These are phyloP conservation scores for Boehmeria nivea DNA, from an alignment of 306 rosid genomes.

Conservation along the genomic window DNA sequence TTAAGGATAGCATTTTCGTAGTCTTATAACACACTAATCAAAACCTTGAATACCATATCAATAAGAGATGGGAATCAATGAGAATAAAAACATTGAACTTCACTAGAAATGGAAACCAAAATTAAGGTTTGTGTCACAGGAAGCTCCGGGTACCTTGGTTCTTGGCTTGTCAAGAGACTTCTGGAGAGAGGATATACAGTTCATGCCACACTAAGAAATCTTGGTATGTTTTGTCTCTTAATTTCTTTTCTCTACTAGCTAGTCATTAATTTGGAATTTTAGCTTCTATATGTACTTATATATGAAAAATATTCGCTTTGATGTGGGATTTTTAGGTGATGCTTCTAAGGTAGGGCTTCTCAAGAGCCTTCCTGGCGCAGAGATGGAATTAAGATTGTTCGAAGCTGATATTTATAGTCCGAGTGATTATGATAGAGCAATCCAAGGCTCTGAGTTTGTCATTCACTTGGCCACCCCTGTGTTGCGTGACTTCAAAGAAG, in stretches of 20 bases:
- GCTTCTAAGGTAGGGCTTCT: conserved; percentile 10
- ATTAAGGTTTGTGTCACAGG: conserved; percentile 46
- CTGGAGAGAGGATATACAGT: conserved; percentile 29
- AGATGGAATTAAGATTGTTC: conserved; percentile 6
- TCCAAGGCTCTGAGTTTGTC: conserved; percentile 4
- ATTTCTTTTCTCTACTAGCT: too few species aligned
- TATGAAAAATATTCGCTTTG: neutral
- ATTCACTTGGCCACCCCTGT: conserved; percentile 18
- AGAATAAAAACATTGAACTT: too few species aligned
- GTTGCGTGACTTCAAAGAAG: conserved; percentile 4
- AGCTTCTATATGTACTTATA: neutral
- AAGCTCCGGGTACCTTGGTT: conserved; percentile 31
- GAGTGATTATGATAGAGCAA: neutral
- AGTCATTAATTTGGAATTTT: too few species aligned
- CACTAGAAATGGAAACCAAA: neutral
- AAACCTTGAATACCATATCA: too few species aligned
- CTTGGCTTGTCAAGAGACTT: conserved; percentile 32
- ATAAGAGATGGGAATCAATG: too few species aligned
- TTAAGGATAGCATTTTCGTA: too few species aligned
- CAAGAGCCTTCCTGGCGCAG: conserved; percentile 10
- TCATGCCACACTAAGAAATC: conserved; percentile 22
- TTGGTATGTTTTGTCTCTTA: neutral
- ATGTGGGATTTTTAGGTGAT: conserved; percentile 4
- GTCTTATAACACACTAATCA: too few species aligned
- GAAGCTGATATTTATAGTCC: conserved; percentile 14